phyloP scores from a whole-genome alignment of 371 early-diverging fungal species.

The Funneliformis caledonium region DNA sequence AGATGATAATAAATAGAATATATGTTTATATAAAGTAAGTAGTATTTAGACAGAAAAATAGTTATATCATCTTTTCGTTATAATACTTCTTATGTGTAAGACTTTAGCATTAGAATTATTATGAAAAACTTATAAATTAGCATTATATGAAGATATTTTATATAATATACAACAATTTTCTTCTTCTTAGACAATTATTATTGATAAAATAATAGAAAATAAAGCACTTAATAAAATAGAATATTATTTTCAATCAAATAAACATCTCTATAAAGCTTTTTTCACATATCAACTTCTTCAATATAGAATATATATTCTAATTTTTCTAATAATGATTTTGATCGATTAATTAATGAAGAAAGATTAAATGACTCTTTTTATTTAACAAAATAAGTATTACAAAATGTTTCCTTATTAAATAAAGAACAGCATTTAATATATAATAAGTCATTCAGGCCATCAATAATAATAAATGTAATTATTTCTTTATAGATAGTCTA shows the following conservation, averaged over 20 bases:
- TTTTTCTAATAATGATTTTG: no score
- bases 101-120: not conserved
- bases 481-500: conserved; percentile 38
- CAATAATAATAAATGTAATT: no score
- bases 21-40: conserved; percentile 15
- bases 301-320: no score
- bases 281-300: no score
- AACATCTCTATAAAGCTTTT: no score
- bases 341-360: not conserved
- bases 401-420: not conserved
- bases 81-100: conserved; percentile 5
- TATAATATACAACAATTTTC: no score
- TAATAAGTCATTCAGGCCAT: no score
- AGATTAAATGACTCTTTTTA: not conserved
- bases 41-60: not conserved
- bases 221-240: no score
- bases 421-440: no score
- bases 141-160: not conserved
- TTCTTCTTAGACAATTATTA: no score
- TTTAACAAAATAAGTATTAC: not conserved
- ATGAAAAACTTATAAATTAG: not conserved
- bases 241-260: no score
- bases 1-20: conserved; percentile 32
- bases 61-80: conserved; percentile 2
- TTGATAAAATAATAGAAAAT: no score